A percentile compares a stretch with the other conserved stretches of the same genome.
phyloP scores from a whole-genome alignment of 257 asterid genomes.

The Galeopsis tetrahit region DNA sequence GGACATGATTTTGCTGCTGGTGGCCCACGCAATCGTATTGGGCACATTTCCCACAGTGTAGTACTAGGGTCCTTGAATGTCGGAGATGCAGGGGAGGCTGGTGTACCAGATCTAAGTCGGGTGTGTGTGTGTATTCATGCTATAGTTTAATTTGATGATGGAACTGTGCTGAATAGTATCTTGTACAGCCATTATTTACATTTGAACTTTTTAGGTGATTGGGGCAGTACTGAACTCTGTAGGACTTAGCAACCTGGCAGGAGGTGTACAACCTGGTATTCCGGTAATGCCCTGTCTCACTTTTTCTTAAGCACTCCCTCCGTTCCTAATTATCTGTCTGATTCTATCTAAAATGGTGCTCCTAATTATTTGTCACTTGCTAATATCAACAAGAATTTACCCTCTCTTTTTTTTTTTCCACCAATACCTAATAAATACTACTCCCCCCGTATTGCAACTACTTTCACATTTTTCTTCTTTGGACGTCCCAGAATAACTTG shows the following conservation, averaged over 20 bases:
- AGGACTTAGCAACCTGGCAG: slow-evolving; percentile 69
- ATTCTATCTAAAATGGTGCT: no score
- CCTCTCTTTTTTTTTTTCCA: no score
- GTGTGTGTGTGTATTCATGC: slow-evolving; percentile 39
- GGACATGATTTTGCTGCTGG: slow-evolving; percentile 66
- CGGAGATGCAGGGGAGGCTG: slow-evolving; percentile 79
- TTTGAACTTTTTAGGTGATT: slow-evolving; percentile 57
- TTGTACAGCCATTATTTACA: neutral
- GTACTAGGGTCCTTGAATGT: slow-evolving; percentile 77
- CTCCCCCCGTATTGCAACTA: no score
- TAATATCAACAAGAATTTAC: no score
- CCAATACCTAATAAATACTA: no score
- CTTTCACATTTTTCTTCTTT: no score
- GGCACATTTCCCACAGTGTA: slow-evolving; percentile 80
- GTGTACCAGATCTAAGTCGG: slow-evolving; percentile 69
- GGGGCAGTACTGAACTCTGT: slow-evolving; percentile 86
- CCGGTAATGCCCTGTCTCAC: slow-evolving; percentile 50
- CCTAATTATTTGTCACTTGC: no score
- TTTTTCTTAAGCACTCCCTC: neutral
- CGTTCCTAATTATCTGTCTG: no score
- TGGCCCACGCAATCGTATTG: slow-evolving; percentile 60
- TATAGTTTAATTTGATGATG: slow-evolving; percentile 10
- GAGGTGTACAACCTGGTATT: slow-evolving; percentile 61
- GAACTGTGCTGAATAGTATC: slow-evolving; percentile 8
- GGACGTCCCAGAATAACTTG: no score